Base-by-base conservation (phyloP, 2,329 filamentous ascomycete species). In the Epicoccum nigrum region DNA sequence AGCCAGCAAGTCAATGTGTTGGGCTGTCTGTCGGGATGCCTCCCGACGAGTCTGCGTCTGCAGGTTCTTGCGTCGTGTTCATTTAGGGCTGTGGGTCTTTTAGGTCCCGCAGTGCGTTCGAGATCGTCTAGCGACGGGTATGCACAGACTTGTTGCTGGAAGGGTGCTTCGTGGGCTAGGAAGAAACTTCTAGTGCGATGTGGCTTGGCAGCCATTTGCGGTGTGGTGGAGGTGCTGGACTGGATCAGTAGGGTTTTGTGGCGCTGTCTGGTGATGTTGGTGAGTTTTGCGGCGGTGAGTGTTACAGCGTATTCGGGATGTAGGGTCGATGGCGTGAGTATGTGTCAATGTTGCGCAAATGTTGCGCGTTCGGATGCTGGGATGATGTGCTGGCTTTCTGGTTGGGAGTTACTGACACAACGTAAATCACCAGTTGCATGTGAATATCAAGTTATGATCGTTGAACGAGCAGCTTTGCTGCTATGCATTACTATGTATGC, bases 51-150 rank as follows among this genome's bases (percentile, higher is more conserved):
- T 15, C n/a, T 38, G 30, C 43, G 21, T 30, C 19, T 37, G 49
- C 38, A 23, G 16, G 19, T 20, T 17, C 25, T 33, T 39, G 44
- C 38, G 45, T 35, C 48, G 42, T 38, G 48, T 42, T 42, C 42
- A 38, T 5, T 20, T 38, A 28, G 32, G 5, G 7, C 19, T 25
- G 49, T 52, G 49, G 49, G 49, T 42, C 49, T 17, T 11, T 46
- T 47, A 52, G 43, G 38, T 47, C 43, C 49, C 49, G 49, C 43
- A 52, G 38, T 20, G n/a, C 38, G 49, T 52, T 52, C 49, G 49
- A 52, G 49, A 47, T 52, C 43, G 46, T 46, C 49, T 52, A 52
- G 43, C 43, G 49, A 52, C 49, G 49, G 49, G 49, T 52, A 52
- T 52, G 49, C 49, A 52, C 49, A 32, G 38, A 43, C 43, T 37